Conservation (phyloP, 306 rosid species). For the Vicia villosa region DNA sequence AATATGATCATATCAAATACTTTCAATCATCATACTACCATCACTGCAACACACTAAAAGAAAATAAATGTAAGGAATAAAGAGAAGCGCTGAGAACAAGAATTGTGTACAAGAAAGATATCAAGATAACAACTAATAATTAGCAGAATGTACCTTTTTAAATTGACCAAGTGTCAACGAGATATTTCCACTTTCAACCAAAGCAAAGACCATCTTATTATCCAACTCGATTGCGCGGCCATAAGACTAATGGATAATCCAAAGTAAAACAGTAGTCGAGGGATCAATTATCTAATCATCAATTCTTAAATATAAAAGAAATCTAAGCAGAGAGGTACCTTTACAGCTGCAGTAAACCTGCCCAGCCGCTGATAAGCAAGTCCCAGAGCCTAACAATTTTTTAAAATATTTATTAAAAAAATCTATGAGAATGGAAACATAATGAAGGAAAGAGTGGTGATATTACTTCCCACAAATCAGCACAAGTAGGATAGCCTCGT, state of each 20-base stretch:
- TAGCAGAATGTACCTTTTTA: conserved; percentile 58
- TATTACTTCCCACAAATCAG: conserved; percentile 87
- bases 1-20: neutral
- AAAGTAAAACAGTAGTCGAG: conserved; percentile 32
- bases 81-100: conserved; percentile 20
- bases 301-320: conserved; percentile 12
- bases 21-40: no score
- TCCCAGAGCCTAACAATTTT: conserved; percentile 68
- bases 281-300: neutral
- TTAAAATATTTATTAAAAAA: conserved; percentile 14
- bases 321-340: conserved; percentile 51
- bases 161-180: conserved; percentile 69
- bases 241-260: conserved; percentile 66
- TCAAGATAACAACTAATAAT: neutral
- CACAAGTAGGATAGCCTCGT: conserved; percentile 76
- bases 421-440: conserved; percentile 6
- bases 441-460: neutral
- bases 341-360: conserved; percentile 87
- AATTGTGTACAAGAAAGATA: conserved; percentile 12
- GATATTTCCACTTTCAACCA: conserved; percentile 88
- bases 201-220: conserved; percentile 56
- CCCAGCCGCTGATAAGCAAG: conserved; percentile 94
- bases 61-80: conserved; percentile 10
- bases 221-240: conserved; percentile 89
- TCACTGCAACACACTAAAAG: conserved; percentile 2